phyloP scores from a whole-genome alignment of 192 early-diverging fungal species.

The Lobosporangium transversale region DNA sequence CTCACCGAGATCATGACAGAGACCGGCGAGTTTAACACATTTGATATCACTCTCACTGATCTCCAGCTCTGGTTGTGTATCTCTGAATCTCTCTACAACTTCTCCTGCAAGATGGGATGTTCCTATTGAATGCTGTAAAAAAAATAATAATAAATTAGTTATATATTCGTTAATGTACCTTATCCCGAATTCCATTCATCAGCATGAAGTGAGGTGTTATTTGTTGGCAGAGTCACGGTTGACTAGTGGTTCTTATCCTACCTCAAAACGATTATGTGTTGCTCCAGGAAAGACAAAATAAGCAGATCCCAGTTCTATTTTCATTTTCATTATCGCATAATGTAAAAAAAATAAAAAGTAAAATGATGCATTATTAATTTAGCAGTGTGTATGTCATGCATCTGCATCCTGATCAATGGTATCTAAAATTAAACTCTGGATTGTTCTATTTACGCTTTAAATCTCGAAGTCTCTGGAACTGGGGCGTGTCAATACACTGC shows the following conservation, averaged over 20 bases:
- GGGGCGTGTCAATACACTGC: conserved; percentile 88
- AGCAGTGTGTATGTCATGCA: no score
- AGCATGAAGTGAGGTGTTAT: no score
- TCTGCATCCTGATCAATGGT: no score
- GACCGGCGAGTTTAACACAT: conserved; percentile 89
- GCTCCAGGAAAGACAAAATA: conserved; percentile 95
- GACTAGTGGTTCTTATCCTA: conserved; percentile 45
- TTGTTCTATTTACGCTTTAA: conserved; percentile 90
- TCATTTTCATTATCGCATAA: no score
- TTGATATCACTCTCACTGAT: conserved; percentile 83
- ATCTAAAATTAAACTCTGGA: no score
- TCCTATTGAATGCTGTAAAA: conserved; percentile 59
- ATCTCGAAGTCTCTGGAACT: conserved; percentile 96
- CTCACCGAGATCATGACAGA: conserved; percentile 91
- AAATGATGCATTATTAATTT: background rate
- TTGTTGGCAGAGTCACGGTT: no score
- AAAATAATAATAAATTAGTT: background rate
- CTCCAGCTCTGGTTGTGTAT: conserved; percentile 81
- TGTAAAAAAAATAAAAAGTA: background rate
- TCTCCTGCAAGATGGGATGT: conserved; percentile 83
- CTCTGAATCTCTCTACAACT: conserved; percentile 73
- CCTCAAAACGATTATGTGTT: conserved; percentile 97
- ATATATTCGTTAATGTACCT: no score
- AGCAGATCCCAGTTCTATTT: conserved; percentile 70
- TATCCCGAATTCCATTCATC: no score